These are phyloP conservation scores for Papiliotrema terrestris DNA, from an alignment of 1,284 basidiomycete genomes.

Conservation along the genomic window DNA sequence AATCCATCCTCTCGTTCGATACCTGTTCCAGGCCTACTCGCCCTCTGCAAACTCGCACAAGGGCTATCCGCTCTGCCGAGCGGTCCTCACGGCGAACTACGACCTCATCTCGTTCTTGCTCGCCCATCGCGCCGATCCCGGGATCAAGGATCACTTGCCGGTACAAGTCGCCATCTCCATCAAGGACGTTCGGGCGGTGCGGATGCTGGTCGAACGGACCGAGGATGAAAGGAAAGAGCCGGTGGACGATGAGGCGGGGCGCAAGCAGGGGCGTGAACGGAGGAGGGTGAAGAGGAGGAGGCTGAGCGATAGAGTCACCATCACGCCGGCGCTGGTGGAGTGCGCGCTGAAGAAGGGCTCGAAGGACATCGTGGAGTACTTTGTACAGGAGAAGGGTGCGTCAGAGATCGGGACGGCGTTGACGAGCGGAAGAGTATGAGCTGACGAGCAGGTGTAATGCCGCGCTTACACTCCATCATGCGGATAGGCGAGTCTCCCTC, in stretches of 20 bases:
- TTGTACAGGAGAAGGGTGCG: constrained; percentile 67
- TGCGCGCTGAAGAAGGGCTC: constrained; percentile 50
- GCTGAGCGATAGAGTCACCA: constrained; percentile 21
- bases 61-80: constrained; percentile 73
- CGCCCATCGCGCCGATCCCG: constrained; percentile 65
- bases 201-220: constrained; percentile 64
- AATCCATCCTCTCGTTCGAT: constrained; percentile 44
- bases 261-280: not conserved
- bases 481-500: too few relatives aligned
- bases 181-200: constrained; percentile 64
- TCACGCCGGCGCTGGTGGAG: constrained; percentile 30
- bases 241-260: constrained; percentile 2
- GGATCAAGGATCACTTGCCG: constrained; percentile 58
- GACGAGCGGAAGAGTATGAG: not conserved
- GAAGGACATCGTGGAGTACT: constrained; percentile 66
- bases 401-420: not conserved
- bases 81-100: constrained; percentile 62
- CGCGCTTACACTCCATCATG: constrained; percentile 8
- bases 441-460: constrained; percentile 11
- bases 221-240: not conserved
- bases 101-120: constrained; percentile 68
- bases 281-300: constrained; percentile 14
- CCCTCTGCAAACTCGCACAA: constrained; percentile 59
- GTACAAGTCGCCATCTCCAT: constrained; percentile 67
- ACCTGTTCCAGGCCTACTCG: constrained; percentile 37